Conservation (phyloP, 164 flowering plant genomes). For the Aristolochia contorta region DNA sequence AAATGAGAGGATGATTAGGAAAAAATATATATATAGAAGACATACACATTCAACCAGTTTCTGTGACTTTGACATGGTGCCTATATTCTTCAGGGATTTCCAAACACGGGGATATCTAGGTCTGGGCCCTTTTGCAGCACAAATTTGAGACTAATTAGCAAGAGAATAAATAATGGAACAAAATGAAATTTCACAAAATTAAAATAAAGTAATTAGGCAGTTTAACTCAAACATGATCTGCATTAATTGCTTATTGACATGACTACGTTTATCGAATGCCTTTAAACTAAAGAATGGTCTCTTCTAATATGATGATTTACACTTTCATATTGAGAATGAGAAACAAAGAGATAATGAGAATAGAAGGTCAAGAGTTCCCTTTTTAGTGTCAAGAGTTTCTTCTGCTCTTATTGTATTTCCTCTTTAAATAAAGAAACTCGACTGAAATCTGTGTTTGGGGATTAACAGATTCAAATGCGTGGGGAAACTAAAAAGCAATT, state of each 20-base stretch:
- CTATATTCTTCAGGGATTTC: conserved; percentile 63
- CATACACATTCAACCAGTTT: conserved; percentile 86
- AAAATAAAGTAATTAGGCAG: background rate
- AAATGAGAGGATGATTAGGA: background rate
- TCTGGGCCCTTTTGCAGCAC: conserved; percentile 72
- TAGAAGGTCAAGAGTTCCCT: too few relatives aligned
- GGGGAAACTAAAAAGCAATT: too few relatives aligned
- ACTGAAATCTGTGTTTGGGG: too few relatives aligned
- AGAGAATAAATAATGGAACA: background rate
- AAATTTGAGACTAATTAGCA: conserved; percentile 31
- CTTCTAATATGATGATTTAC: background rate
- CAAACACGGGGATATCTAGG: conserved; percentile 86
- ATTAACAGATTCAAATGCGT: too few relatives aligned
- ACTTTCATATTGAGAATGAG: background rate
- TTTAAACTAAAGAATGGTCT: background rate
- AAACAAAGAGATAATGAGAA: too few relatives aligned
- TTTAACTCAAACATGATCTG: background rate
- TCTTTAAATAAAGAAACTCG: too few relatives aligned
- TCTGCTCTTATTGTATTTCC: too few relatives aligned
- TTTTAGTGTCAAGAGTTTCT: too few relatives aligned
- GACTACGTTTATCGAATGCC: background rate
- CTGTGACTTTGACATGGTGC: conserved; percentile 72
- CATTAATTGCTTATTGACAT: background rate
- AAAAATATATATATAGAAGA: too few relatives aligned
- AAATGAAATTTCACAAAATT: background rate